Conservation (phyloP, 2,329 filamentous ascomycete genomes). For the Cercospora citrullina region DNA sequence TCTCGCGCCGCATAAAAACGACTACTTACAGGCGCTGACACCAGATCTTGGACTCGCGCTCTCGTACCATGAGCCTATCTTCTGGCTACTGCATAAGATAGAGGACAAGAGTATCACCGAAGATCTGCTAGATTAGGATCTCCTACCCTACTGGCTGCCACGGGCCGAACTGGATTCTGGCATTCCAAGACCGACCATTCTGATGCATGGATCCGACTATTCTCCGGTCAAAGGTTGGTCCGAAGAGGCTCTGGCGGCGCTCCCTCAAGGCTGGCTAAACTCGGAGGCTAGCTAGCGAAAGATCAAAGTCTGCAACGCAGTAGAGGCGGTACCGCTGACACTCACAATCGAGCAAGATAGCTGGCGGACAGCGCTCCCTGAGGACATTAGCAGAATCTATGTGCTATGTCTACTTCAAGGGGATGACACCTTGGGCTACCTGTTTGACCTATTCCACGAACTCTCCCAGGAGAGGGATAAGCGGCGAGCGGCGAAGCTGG, state of each 20-base stretch:
- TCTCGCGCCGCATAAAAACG: not conserved
- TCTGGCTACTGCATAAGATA: not conserved
- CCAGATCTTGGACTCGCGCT: not conserved
- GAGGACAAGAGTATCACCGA: too few species aligned
- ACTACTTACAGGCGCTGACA: not conserved
- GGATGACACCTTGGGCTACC: not conserved
- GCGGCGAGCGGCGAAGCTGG: not conserved
- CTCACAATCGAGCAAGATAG: not conserved
- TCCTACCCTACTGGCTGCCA: too few species aligned
- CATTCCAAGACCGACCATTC: too few species aligned
- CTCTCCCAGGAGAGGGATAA: not conserved
- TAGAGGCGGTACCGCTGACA: not conserved
- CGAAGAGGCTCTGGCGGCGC: too few species aligned
- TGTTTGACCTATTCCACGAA: not conserved
- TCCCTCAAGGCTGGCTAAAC: not conserved
- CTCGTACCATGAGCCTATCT: not conserved
- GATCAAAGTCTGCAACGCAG: not conserved
- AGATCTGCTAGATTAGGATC: too few species aligned
- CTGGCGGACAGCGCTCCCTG: too few species aligned
- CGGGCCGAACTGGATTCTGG: too few species aligned
- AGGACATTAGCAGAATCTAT: too few species aligned
- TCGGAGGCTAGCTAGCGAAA: not conserved
- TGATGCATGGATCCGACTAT: too few species aligned
- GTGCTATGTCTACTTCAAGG: too few species aligned
- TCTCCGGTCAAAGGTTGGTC: too few species aligned